Conservation (phyloP, 2,329 filamentous ascomycete species). For the Apiospora marii region DNA sequence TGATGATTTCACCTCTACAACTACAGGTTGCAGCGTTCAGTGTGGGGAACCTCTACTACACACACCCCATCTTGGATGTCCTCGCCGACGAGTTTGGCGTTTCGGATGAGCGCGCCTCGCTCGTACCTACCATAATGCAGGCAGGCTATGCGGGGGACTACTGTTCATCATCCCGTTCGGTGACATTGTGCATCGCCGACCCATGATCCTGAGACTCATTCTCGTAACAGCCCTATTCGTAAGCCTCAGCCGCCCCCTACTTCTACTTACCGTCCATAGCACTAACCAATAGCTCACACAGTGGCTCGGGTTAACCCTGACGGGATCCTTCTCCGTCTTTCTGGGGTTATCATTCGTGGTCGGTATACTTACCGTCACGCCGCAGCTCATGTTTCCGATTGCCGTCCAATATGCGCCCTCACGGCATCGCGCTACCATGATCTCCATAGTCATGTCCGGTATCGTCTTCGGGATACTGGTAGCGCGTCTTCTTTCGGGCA, state of each 20-base stretch:
- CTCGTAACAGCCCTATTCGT: conserved; percentile 67
- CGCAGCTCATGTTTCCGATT: conserved; percentile 79
- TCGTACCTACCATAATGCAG: conserved; percentile 68
- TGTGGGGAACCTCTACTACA: conserved; percentile 69
- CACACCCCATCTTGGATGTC: conserved; percentile 65
- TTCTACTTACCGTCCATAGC: background rate
- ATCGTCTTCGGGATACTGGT: conserved; percentile 76
- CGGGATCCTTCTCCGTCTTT: conserved; percentile 68
- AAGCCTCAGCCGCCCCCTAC: conserved; percentile 20
- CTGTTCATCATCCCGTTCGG: conserved; percentile 67
- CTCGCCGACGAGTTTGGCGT: conserved; percentile 63
- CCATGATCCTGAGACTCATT: conserved; percentile 64
- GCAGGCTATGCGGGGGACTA: conserved; percentile 67
- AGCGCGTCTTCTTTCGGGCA: conserved; percentile 75
- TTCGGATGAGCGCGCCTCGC: conserved; percentile 61
- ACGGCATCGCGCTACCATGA: conserved; percentile 68
- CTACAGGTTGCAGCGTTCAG: conserved; percentile 50
- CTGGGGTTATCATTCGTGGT: conserved; percentile 73
- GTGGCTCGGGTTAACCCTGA: conserved; percentile 75
- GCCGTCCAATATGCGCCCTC: conserved; percentile 80
- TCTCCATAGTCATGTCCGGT: conserved; percentile 77
- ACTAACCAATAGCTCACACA: conserved; percentile 30
- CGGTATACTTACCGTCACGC: conserved; percentile 77
- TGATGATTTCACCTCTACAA: background rate
- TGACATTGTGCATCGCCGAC: conserved; percentile 54